Conservation (phyloP, 2,329 filamentous ascomycete genomes). For the Aspergillus sp. region DNA sequence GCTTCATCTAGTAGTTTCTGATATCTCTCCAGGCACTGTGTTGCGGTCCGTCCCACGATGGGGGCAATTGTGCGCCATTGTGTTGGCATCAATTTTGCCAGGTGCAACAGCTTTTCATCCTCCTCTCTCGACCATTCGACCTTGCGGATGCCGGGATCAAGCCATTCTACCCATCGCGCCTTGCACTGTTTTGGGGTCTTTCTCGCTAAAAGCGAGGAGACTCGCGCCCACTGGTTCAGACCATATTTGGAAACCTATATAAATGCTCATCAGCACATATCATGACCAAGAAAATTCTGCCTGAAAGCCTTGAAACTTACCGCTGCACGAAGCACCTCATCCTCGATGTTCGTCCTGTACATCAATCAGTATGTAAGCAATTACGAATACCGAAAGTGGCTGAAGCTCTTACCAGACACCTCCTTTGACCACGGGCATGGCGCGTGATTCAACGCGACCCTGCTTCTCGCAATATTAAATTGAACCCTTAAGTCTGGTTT, state of each 20-base stretch:
- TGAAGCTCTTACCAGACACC: conserved; percentile 51
- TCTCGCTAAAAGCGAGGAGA: conserved; percentile 91
- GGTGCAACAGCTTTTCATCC: conserved; percentile 91
- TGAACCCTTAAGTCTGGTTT: no score
- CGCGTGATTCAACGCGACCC: conserved; percentile 17
- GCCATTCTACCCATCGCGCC: conserved; percentile 96
- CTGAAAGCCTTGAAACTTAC: conserved; percentile 30
- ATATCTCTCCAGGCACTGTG: conserved; percentile 94
- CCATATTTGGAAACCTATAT: conserved; percentile 78
- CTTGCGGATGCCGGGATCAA: conserved; percentile 96
- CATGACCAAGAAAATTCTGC: no score
- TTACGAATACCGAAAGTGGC: background rate
- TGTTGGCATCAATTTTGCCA: conserved; percentile 97
- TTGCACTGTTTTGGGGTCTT: conserved; percentile 99
- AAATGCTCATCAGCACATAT: background rate
- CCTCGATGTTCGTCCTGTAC: conserved; percentile 63
- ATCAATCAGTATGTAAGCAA: conserved; percentile 12
- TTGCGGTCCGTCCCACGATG: conserved; percentile 92
- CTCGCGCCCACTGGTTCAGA: conserved; percentile 95
- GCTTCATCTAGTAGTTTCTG: conserved; percentile 95
- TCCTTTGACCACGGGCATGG: conserved; percentile 63
- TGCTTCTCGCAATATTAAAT: background rate
- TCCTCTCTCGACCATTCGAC: conserved; percentile 99
- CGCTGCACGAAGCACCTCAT: conserved; percentile 95
- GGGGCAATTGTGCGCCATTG: conserved; percentile 99